A percentile compares a stretch with the other conserved stretches of the same genome.
These are phyloP conservation scores for Pachyrhizus erosus DNA, from an alignment of 306 rosid species.

Conservation along the genomic window DNA sequence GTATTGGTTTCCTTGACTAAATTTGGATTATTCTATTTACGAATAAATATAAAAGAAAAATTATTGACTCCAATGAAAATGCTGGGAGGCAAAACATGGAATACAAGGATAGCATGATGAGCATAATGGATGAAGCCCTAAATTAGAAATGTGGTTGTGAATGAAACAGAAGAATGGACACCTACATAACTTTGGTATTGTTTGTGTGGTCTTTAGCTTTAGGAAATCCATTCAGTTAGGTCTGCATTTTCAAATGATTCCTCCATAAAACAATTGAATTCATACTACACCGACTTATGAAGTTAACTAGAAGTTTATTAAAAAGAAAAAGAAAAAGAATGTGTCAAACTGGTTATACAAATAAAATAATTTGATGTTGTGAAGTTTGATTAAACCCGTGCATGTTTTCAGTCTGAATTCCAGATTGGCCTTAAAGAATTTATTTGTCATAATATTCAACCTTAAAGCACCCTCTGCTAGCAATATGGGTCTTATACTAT, in stretches of 20 bases:
- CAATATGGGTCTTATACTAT: conserved; percentile 7
- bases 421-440: background rate
- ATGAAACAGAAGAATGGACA: conserved; percentile 1
- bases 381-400: background rate
- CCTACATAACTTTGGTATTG: background rate
- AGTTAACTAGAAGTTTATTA: background rate
- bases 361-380: background rate
- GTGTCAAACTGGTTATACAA: background rate
- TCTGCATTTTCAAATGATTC: conserved; percentile 4
- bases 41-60: background rate
- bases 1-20: conserved; percentile 2
- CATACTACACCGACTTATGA: background rate
- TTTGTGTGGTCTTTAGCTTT: background rate
- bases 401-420: conserved; percentile 29
- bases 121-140: background rate
- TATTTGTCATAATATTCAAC: background rate
- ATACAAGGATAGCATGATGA: background rate
- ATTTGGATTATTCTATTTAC: conserved; percentile 26
- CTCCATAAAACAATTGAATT: background rate
- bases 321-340: background rate
- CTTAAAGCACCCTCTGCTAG: conserved; percentile 5
- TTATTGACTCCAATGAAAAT: conserved; percentile 1
- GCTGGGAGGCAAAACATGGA: conserved; percentile 17
- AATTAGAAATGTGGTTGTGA: background rate
- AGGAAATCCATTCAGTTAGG: background rate